Conservation (phyloP, 768 basidiomycete genomes). For the Tricholoma bakamatsutake region DNA sequence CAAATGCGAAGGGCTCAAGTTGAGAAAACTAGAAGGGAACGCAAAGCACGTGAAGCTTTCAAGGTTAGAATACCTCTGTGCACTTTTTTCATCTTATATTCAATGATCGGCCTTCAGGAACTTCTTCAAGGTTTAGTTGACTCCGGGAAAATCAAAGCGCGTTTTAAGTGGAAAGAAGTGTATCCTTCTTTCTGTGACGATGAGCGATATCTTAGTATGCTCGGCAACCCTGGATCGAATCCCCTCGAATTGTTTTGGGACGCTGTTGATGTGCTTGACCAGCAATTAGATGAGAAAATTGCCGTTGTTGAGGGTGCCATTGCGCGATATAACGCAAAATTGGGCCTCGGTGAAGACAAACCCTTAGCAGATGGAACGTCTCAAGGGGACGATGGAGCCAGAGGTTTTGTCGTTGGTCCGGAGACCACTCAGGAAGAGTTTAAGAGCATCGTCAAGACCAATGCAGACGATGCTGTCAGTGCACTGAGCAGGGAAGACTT, state of each 20-base stretch:
- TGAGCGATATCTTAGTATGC: slow-evolving; percentile 77
- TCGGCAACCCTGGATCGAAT: slow-evolving; percentile 91
- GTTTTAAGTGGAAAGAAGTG: slow-evolving; percentile 88
- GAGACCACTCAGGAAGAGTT: slow-evolving; percentile 68
- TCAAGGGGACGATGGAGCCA: slow-evolving; percentile 17
- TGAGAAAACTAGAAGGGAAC: slow-evolving; percentile 76
- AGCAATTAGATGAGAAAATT: slow-evolving; percentile 76
- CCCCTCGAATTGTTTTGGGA: slow-evolving; percentile 98
- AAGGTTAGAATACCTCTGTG: slow-evolving; percentile 43
- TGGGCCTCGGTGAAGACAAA: slow-evolving; percentile 24
- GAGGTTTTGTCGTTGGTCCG: slow-evolving; percentile 36
- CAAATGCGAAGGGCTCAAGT: slow-evolving; percentile 74
- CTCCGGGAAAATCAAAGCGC: slow-evolving; percentile 64
- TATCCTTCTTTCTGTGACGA: slow-evolving; percentile 76
- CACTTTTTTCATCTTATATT: not conserved
- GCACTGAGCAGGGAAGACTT: slow-evolving; percentile 48
- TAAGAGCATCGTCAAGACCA: slow-evolving; percentile 44
- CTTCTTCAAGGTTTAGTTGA: slow-evolving; percentile 68
- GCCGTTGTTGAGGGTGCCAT: slow-evolving; percentile 60
- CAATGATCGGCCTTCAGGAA: slow-evolving; percentile 34
- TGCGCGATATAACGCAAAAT: slow-evolving; percentile 35
- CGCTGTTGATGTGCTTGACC: slow-evolving; percentile 79
- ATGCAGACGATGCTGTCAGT: slow-evolving; percentile 46
- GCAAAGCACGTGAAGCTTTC: slow-evolving; percentile 91
- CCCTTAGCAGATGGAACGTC: slow-evolving; percentile 15